These are phyloP conservation scores for Pichiaceae sp. DNA, from an alignment of 1,139 yeast species.

Conservation along the genomic window DNA sequence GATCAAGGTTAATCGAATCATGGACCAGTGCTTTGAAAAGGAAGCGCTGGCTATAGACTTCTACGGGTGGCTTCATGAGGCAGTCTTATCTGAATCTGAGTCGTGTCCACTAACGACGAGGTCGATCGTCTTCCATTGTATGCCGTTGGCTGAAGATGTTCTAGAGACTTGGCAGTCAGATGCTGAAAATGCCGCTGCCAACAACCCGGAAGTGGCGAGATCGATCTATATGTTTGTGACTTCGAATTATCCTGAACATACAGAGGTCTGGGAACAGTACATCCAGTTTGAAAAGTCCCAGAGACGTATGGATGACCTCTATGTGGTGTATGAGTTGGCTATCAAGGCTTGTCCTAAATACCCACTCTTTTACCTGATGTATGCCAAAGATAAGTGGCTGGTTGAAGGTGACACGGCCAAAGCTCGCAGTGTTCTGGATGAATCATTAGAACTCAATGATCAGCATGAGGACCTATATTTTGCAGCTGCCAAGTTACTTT, in stretches of 20 bases:
- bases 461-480: slow-evolving; percentile 54
- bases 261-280: slow-evolving; percentile 48
- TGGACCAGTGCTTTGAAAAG: slow-evolving; percentile 46
- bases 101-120: slow-evolving; percentile 30
- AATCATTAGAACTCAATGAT: slow-evolving; percentile 37
- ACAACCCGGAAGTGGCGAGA: slow-evolving; percentile 30
- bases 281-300: slow-evolving; percentile 35
- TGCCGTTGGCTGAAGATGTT: slow-evolving; percentile 13
- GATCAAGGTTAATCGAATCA: slow-evolving; percentile 34
- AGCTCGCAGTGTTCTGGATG: slow-evolving; percentile 46
- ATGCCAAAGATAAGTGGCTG: slow-evolving; percentile 60
- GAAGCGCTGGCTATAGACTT: slow-evolving; percentile 24
- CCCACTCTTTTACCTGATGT: slow-evolving; percentile 54
- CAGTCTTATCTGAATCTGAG: slow-evolving; percentile 31
- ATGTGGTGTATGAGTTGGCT: slow-evolving; percentile 43
- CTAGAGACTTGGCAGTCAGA: slow-evolving; percentile 26
- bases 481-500: slow-evolving; percentile 61
- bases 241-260: slow-evolving; percentile 37
- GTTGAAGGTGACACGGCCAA: slow-evolving; percentile 34
- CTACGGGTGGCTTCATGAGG: slow-evolving; percentile 37
- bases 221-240: slow-evolving; percentile 42
- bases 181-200: slow-evolving; percentile 24
- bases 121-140: slow-evolving; percentile 27
- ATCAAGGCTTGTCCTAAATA: slow-evolving; percentile 37
- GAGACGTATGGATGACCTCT: slow-evolving; percentile 23